A percentile compares a stretch with the other conserved stretches of the same genome.
Conservation (phyloP, 2,329 filamentous ascomycete genomes). For the Epichloe sp. region DNA sequence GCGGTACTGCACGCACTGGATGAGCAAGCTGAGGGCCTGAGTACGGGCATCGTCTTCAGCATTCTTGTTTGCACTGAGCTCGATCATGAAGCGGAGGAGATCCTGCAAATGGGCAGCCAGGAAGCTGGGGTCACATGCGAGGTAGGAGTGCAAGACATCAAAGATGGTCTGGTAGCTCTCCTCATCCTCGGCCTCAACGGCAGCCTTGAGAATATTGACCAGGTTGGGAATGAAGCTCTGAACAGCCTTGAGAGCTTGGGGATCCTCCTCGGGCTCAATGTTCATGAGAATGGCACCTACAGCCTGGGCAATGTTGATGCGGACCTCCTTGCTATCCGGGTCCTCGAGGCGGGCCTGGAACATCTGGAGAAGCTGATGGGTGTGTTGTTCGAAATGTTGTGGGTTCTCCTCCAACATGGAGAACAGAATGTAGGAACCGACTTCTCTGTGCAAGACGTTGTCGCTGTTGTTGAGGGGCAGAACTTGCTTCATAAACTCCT, state of each 20-base stretch:
- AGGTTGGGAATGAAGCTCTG: constrained; percentile 74
- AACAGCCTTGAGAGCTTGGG: constrained; percentile 57
- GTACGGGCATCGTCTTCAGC: constrained; percentile 75
- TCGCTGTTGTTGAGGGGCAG: constrained; percentile 65
- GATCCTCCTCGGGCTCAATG: constrained; percentile 76
- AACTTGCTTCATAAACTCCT: constrained; percentile 70
- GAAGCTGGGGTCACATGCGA: constrained; percentile 78
- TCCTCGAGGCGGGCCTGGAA: constrained; percentile 84
- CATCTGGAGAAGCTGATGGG: constrained; percentile 64
- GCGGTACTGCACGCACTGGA: constrained; percentile 81
- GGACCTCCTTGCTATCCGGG: constrained; percentile 79
- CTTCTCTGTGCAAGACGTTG: constrained; percentile 69
- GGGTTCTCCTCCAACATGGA: constrained; percentile 82
- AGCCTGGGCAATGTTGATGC: constrained; percentile 86
- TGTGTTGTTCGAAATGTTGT: constrained; percentile 70
- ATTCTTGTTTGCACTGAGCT: constrained; percentile 63
- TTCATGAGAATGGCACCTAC: constrained; percentile 80
- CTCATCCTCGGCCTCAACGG: constrained; percentile 68
- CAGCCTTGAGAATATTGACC: constrained; percentile 77
- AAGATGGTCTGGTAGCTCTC: constrained; percentile 84
- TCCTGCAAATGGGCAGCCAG: constrained; percentile 79
- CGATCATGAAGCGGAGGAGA: constrained; percentile 86
- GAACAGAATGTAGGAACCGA: constrained; percentile 86
- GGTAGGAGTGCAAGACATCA: constrained; percentile 91
- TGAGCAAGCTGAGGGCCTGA: constrained; percentile 86